Evolutionary conservation across 345 rosid genomes (phyloP).

Genomic region (Euphorbia pulcherrima): DNA sequence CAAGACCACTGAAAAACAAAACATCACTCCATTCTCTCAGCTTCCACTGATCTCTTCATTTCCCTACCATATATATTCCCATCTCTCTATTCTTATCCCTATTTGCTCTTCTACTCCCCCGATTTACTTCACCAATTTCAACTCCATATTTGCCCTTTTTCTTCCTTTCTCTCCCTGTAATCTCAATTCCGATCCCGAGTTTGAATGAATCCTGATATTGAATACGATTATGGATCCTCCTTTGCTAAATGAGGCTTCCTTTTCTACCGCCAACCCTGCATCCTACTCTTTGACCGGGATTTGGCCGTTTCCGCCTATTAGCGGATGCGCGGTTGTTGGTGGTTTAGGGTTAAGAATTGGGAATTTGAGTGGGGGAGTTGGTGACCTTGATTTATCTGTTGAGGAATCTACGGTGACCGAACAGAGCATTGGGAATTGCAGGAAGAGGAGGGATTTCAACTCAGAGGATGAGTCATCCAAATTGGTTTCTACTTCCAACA

Average conservation of each 20-base stretch:
- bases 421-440: constrained; percentile 42
- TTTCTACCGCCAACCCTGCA: constrained; percentile 77
- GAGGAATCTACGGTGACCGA: constrained; percentile 85
- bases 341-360: constrained; percentile 60
- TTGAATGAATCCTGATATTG: constrained; percentile 7
- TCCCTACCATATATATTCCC: not conserved
- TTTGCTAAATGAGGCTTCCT: constrained; percentile 62
- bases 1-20: not conserved
- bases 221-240: constrained; percentile 67
- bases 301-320: constrained; percentile 22
- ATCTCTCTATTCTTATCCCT: not conserved
- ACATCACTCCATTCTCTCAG: not conserved
- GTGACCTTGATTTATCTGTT: constrained; percentile 45
- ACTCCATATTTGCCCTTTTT: no score
- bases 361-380: constrained; percentile 24
- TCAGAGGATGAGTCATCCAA: constrained; percentile 70
- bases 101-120: not conserved
- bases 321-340: constrained; percentile 22
- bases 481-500: constrained; percentile 63
- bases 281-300: constrained; percentile 38
- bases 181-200: constrained; percentile 42
- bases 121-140: not conserved
- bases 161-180: not conserved
- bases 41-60: not conserved
- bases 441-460: constrained; percentile 68